Evolutionary conservation across 2,329 filamentous ascomycete genomes (phyloP), one percentile per base, ranked within the genome.

Genomic region (Chaetoscypha palmicola): DNA sequence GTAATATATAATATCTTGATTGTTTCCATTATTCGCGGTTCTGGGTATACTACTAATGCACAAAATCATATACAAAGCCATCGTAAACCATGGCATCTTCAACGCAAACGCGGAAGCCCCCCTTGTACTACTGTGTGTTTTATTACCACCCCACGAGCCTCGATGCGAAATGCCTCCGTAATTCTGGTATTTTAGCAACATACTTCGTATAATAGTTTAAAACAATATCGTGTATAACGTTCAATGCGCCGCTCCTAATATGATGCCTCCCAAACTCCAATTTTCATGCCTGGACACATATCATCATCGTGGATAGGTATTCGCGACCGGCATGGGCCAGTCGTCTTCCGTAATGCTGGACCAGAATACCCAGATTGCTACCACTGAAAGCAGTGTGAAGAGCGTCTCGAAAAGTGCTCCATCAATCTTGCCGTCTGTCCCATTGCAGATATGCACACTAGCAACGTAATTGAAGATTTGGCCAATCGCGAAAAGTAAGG

Each of bases 291-390:
- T 33, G 47, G 23, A 12, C 16, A 22, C 39, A 19, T n/a, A 42
- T 48, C 45, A 40, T 42, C n/a, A 34, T 62, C 49, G 62, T 48
- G 59, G 42, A 42, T 62, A 62, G 16, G 55, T 57, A 40, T 47
- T 55, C 14, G 51, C 45, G 23, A 56, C 65, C 24, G 72, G 68
- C 65, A 76, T 74, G 14, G 90, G 88, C 92, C 92, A 98, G 69
- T 96, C 91, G 60, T 98, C 92, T 67, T 98, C 92, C 12, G 92
- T 98, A 58, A 98, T 98, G 68, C 89, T 96, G 36, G 89, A 94
- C 92, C 92, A 98, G 72, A 98, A 98, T 45, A 86, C 66, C 90
- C 92, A 98, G 52, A 96, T 69, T 67, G 79, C 79, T 14, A 87
- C 73, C 3, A 98, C 88, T 0, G 90, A 75, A 10, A 91, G 68